A percentile compares a stretch with the other conserved stretches of the same genome.
Evolutionary conservation across 768 basidiomycete species (phyloP).

Genomic region (Antrodiella citrinella): DNA sequence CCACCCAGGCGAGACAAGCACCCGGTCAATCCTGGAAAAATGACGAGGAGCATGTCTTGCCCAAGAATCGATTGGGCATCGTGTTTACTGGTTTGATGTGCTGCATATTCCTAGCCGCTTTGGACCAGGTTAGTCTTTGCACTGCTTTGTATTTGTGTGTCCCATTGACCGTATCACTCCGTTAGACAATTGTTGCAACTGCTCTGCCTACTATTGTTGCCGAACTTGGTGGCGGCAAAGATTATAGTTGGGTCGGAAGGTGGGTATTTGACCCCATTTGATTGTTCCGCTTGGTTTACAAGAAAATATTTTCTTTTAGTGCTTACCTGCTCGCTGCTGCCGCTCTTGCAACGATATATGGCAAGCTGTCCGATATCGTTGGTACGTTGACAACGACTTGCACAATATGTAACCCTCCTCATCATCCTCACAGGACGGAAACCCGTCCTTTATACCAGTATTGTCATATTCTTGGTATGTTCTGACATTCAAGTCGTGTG

Average conservation of each 20-base stretch:
- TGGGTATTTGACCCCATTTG: slow-evolving; percentile 8
- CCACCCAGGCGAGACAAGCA: slow-evolving; percentile 2
- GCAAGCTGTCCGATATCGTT: slow-evolving; percentile 64
- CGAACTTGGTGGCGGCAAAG: slow-evolving; percentile 34
- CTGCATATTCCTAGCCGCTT: slow-evolving; percentile 35
- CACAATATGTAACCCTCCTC: slow-evolving; percentile 22
- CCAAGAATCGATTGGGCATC: slow-evolving; percentile 32
- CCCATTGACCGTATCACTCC: too few relatives aligned
- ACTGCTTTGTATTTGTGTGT: neutral
- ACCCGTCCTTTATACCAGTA: slow-evolving; percentile 57
- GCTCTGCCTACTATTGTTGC: slow-evolving; percentile 43
- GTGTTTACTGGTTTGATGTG: slow-evolving; percentile 39
- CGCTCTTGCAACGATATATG: slow-evolving; percentile 64
- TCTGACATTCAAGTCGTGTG: too few relatives aligned
- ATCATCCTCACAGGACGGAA: slow-evolving; percentile 43
- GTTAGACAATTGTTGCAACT: slow-evolving; percentile 37
- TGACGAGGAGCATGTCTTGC: slow-evolving; percentile 33
- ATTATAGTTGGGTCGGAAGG: slow-evolving; percentile 46
- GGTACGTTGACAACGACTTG: slow-evolving; percentile 17
- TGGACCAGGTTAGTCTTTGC: slow-evolving; percentile 32
- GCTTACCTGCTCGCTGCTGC: slow-evolving; percentile 69
- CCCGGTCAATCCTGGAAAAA: slow-evolving; percentile 31
- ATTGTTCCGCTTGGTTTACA: neutral
- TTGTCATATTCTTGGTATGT: slow-evolving; percentile 60
- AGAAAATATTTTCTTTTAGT: slow-evolving; percentile 26